Evolutionary conservation across 805 yeast genomes (phyloP).

Genomic region (Candida peoriensis): DNA sequence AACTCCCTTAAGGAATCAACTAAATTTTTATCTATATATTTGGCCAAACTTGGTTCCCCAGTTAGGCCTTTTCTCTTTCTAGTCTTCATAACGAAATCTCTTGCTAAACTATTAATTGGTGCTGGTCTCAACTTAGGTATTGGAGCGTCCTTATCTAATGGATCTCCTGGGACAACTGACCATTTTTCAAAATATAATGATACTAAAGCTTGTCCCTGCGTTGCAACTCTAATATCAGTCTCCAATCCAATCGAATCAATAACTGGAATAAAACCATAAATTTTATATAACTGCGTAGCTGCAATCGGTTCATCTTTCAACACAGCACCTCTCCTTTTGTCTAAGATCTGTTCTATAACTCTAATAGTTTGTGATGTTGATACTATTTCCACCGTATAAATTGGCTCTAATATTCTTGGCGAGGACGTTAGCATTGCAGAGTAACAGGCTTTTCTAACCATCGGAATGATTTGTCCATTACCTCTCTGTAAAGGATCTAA

Average conservation of each 20-base stretch:
- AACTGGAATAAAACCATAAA: conserved; percentile 71
- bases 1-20: conserved; percentile 46
- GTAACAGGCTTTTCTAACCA: conserved; percentile 80
- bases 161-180: conserved; percentile 87
- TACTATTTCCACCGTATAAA: conserved; percentile 54
- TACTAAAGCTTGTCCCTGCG: conserved; percentile 76
- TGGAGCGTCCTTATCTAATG: conserved; percentile 59
- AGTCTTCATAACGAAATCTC: conserved; percentile 88
- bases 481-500: conserved; percentile 43
- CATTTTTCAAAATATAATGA: conserved; percentile 63
- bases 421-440: conserved; percentile 72
- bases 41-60: conserved; percentile 62
- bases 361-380: conserved; percentile 46
- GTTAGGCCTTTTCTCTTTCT: conserved; percentile 82
- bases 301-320: conserved; percentile 48
- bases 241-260: conserved; percentile 89
- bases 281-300: conserved; percentile 63
- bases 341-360: conserved; percentile 46
- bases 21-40: conserved; percentile 61
- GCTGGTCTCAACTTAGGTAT: conserved; percentile 77
- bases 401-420: conserved; percentile 81
- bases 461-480: conserved; percentile 72
- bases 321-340: conserved; percentile 66
- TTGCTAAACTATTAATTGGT: conserved; percentile 59
- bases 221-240: conserved; percentile 71